Conservation (phyloP, 1,284 basidiomycete species). For the Sporisorium scitamineum region DNA sequence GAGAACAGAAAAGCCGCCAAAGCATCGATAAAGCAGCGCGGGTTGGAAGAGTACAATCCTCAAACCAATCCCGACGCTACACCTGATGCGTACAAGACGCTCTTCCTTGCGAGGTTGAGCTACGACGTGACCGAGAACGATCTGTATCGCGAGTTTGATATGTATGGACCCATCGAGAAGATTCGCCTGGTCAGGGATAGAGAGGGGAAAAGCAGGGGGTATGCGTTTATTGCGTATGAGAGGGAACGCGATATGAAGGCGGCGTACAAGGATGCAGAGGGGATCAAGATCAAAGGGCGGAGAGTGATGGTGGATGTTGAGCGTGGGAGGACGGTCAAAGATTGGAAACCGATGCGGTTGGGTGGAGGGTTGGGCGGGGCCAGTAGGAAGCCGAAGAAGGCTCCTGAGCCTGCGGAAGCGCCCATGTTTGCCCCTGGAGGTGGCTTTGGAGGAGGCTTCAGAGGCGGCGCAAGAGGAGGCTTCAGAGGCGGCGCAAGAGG, state of each 20-base stretch:
- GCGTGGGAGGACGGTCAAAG: conserved; percentile 94
- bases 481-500: conserved; percentile 25
- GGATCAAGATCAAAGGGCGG: conserved; percentile 93
- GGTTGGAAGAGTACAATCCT: conserved; percentile 76
- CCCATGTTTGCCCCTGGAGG: conserved; percentile 53
- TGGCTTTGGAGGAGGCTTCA: conserved; percentile 68
- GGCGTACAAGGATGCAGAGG: conserved; percentile 99
- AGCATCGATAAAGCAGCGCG: conserved; percentile 27
- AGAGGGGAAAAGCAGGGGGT: conserved; percentile 86
- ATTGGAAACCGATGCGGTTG: conserved; percentile 95
- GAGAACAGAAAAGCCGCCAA: conserved; percentile 40
- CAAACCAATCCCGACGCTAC: conserved; percentile 89
- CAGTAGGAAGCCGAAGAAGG: conserved; percentile 71
- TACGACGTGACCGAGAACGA: conserved; percentile 91
- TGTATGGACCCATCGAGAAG: conserved; percentile 91
- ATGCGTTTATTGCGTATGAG: conserved; percentile 98
- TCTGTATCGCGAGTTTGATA: conserved; percentile 91
- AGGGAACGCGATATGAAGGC: conserved; percentile 96
- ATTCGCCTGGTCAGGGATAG: conserved; percentile 87
- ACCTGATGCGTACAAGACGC: conserved; percentile 97
- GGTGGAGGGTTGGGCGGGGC: conserved; percentile 95
- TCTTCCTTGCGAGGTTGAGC: conserved; percentile 91
- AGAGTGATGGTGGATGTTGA: conserved; percentile 97
- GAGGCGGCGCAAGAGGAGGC: conserved; percentile 57
- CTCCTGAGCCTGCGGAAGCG: conserved; percentile 21